Conservation (phyloP, 495 filamentous ascomycete genomes). For the Chlorociboria aeruginascens region DNA sequence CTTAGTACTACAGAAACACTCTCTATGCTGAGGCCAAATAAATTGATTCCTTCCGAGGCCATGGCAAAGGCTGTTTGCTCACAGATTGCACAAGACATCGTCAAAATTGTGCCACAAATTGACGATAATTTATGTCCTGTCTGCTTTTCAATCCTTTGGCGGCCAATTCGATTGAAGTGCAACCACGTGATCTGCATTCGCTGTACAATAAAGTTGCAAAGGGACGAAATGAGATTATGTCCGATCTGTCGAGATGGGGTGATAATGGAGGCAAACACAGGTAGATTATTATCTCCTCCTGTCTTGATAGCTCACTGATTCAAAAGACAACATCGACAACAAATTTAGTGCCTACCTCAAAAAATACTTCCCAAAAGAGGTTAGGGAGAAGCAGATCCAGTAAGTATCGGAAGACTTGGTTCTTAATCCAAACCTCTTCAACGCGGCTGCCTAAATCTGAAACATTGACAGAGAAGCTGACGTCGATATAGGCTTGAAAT, state of each 20-base stretch:
- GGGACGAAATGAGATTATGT: slow-evolving; percentile 42
- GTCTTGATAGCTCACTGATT: not conserved
- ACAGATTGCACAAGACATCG: slow-evolving; percentile 48
- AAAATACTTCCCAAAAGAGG: slow-evolving; percentile 60
- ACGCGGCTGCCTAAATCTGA: too few relatives aligned
- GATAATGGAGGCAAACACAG: slow-evolving; percentile 45
- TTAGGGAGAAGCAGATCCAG: slow-evolving; percentile 43
- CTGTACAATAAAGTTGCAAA: slow-evolving; percentile 60
- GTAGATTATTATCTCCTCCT: slow-evolving; percentile 21
- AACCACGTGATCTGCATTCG: slow-evolving; percentile 59
- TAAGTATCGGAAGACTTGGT: too few relatives aligned
- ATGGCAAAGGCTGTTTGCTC: slow-evolving; percentile 57
- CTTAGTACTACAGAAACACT: slow-evolving; percentile 45
- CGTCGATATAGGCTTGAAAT: not conserved
- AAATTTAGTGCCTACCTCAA: slow-evolving; percentile 46
- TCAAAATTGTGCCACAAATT: slow-evolving; percentile 55
- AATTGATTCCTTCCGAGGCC: slow-evolving; percentile 37
- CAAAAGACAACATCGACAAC: slow-evolving; percentile 45
- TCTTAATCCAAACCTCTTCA: too few relatives aligned
- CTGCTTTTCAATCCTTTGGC: slow-evolving; percentile 52
- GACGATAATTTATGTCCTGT: slow-evolving; percentile 67
- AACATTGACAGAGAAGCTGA: too few relatives aligned
- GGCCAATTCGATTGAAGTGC: slow-evolving; percentile 55
- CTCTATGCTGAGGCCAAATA: slow-evolving; percentile 35
- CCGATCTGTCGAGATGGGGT: slow-evolving; percentile 54